These are phyloP conservation scores for Houttuynia cordata DNA, from an alignment of 164 flowering plant genomes.

Conservation along the genomic window DNA sequence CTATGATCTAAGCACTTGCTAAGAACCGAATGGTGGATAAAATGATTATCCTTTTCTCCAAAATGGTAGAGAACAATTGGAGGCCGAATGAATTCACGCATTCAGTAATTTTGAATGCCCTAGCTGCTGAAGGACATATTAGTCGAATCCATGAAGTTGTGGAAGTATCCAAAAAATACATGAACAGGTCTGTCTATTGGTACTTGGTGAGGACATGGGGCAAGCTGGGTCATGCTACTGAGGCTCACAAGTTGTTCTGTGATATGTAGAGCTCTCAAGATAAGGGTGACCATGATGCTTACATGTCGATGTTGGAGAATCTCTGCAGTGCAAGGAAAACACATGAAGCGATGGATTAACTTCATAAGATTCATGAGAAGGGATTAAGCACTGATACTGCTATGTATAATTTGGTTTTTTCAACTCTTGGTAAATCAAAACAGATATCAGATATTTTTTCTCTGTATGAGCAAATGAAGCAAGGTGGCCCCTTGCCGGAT, in stretches of 20 bases:
- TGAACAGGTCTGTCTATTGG: constrained; percentile 58
- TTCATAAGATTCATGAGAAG: constrained; percentile 65
- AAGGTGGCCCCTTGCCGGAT: constrained; percentile 66
- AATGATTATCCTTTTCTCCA: constrained; percentile 46
- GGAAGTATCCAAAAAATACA: constrained; percentile 51
- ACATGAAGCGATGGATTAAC: constrained; percentile 65
- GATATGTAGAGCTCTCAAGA: constrained; percentile 78
- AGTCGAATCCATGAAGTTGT: constrained; percentile 58
- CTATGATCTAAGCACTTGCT: constrained; percentile 68
- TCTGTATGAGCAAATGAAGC: constrained; percentile 74
- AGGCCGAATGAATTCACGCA: constrained; percentile 87
- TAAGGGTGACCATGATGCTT: constrained; percentile 74
- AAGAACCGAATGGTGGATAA: constrained; percentile 59
- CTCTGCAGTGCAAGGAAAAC: constrained; percentile 62
- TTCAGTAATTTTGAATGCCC: constrained; percentile 45
- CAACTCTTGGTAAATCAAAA: constrained; percentile 74
- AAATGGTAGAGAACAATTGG: constrained; percentile 72
- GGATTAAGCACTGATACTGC: constrained; percentile 51
- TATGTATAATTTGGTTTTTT: constrained; percentile 72
- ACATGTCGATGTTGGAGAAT: constrained; percentile 71
- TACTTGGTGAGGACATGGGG: constrained; percentile 66
- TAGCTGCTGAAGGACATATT: constrained; percentile 66
- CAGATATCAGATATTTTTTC: constrained; percentile 49
- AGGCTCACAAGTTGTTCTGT: constrained; percentile 92
- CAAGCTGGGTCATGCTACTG: constrained; percentile 76